A percentile compares a stretch with the other conserved stretches of the same genome.
Evolutionary conservation across 352 stramenopile genomes (phyloP).

Genomic region (Pythium chondricola): DNA sequence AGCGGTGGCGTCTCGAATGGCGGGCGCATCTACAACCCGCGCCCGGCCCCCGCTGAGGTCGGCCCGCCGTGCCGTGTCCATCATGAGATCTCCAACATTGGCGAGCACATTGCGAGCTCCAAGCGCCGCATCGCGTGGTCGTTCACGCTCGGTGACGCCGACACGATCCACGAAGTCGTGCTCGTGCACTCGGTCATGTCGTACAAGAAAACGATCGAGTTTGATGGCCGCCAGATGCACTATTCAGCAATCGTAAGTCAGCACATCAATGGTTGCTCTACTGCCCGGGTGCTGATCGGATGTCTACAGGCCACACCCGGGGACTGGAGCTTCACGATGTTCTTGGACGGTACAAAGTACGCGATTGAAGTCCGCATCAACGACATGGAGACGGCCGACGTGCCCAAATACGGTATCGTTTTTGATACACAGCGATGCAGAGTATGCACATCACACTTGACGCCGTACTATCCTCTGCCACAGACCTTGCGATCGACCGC

Average conservation of each 20-base stretch:
- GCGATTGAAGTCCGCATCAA: slow-evolving; percentile 85
- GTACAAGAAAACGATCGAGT: slow-evolving; percentile 84
- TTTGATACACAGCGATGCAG: too few species aligned
- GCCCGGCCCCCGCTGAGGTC: slow-evolving; percentile 56
- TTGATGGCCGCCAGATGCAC: slow-evolving; percentile 75
- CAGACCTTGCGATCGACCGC: slow-evolving; percentile 72
- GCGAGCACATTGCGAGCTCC: slow-evolving; percentile 68
- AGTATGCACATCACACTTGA: too few species aligned
- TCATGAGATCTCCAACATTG: slow-evolving; percentile 72
- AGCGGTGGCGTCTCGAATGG: slow-evolving; percentile 32
- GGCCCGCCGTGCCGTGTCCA: slow-evolving; percentile 65
- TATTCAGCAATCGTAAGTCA: slow-evolving; percentile 61
- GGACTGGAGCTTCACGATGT: slow-evolving; percentile 75
- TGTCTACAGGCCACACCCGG: slow-evolving; percentile 45
- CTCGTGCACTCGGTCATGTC: slow-evolving; percentile 80
- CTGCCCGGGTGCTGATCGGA: background rate
- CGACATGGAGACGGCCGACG: slow-evolving; percentile 58
- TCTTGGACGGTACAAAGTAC: slow-evolving; percentile 66
- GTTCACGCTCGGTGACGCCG: slow-evolving; percentile 71
- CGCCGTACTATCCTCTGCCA: too few species aligned
- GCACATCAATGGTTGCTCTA: background rate
- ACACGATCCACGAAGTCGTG: slow-evolving; percentile 68
- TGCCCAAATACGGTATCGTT: slow-evolving; percentile 89
- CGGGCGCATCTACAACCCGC: slow-evolving; percentile 64
- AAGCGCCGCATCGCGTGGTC: slow-evolving; percentile 83